Evolutionary conservation across 306 rosid genomes (phyloP), one percentile per base, ranked within the genome.

Genomic region (Elaeagnus macrophylla): DNA sequence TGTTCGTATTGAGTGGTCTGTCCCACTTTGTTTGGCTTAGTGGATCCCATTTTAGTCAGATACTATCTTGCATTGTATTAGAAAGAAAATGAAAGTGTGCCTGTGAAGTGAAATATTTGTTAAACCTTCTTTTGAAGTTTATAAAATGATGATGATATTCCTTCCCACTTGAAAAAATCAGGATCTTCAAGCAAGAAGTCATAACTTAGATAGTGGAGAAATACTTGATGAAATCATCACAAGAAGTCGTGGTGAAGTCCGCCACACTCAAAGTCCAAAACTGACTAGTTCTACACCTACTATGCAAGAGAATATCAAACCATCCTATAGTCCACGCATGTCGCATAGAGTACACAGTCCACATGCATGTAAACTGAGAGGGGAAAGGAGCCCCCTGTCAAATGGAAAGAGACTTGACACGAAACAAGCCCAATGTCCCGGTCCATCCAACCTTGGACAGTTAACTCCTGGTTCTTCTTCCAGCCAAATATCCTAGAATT

Each of bases 201-300:
- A 57, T 11, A 83, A 70, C 59, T 48, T 79, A 13, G 89, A 74
- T 36, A 67, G 77, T n/a, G 84, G 81, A 25, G 97, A 90, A 67
- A 68, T 90, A 67, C 88, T 90, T 51, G 97, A 90, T 52, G 97
- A 90, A 59, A 73, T 90, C 17, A 77, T 83, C 63, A 90, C 97
- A 39, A 81, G 89, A 69, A 83, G 97, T 77, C 89, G 97, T 8
- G 95, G 95, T 11, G 97, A 90, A 78, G 65, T 90, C 61, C 86
- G 88, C 8, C 79, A 43, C 66, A 69, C 79, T 10, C 94, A 79
- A 38, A 79, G 94, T 72, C 81, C 95, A 3, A 86, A 83, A 69
- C 57, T 81, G 43, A 73, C 86, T 18, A 83, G 95, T 64, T 77
- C 95, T 43, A 79, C 90, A 9, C 79, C 95, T 65, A 71, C 76